Evolutionary conservation across 805 yeast genomes (phyloP).

Genomic region (Sungouiella thailandica): DNA sequence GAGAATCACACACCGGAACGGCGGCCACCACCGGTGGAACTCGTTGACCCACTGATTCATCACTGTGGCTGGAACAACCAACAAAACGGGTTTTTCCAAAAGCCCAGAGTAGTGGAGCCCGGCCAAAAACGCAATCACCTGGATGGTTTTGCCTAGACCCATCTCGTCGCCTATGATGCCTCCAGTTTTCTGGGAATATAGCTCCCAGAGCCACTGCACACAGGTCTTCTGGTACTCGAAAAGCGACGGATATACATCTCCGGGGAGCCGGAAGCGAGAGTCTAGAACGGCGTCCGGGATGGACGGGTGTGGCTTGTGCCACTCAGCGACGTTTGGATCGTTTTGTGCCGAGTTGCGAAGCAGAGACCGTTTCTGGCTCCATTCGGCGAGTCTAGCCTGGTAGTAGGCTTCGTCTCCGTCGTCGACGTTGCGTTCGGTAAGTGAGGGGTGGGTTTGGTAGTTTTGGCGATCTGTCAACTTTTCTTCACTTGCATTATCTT

Average conservation of each 20-base stretch:
- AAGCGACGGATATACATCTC: slow-evolving; percentile 79
- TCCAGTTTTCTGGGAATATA: slow-evolving; percentile 84
- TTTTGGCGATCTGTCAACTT: too few relatives aligned
- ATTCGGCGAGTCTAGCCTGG: slow-evolving; percentile 51
- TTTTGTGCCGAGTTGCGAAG: slow-evolving; percentile 36
- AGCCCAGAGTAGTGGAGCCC: slow-evolving; percentile 80
- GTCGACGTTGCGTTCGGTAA: slow-evolving; percentile 45
- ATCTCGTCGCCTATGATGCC: slow-evolving; percentile 97
- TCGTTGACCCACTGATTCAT: slow-evolving; percentile 97
- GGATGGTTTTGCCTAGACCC: slow-evolving; percentile 97
- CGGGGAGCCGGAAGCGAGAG: slow-evolving; percentile 71
- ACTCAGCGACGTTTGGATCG: slow-evolving; percentile 25
- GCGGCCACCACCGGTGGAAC: slow-evolving; percentile 98
- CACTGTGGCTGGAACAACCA: slow-evolving; percentile 97
- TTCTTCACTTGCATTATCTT: too few relatives aligned
- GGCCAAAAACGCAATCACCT: slow-evolving; percentile 85
- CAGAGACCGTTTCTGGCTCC: slow-evolving; percentile 57
- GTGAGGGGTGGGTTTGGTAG: too few relatives aligned
- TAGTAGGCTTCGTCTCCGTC: slow-evolving; percentile 77
- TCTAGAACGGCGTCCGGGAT: slow-evolving; percentile 71
- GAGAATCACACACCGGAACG: slow-evolving; percentile 75
- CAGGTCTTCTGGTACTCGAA: slow-evolving; percentile 95
- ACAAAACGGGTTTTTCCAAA: slow-evolving; percentile 69
- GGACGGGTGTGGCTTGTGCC: slow-evolving; percentile 73
- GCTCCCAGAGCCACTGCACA: slow-evolving; percentile 96